Evolutionary conservation across 1,284 basidiomycete species (phyloP).

Genomic region (Malassezia obtusa): DNA sequence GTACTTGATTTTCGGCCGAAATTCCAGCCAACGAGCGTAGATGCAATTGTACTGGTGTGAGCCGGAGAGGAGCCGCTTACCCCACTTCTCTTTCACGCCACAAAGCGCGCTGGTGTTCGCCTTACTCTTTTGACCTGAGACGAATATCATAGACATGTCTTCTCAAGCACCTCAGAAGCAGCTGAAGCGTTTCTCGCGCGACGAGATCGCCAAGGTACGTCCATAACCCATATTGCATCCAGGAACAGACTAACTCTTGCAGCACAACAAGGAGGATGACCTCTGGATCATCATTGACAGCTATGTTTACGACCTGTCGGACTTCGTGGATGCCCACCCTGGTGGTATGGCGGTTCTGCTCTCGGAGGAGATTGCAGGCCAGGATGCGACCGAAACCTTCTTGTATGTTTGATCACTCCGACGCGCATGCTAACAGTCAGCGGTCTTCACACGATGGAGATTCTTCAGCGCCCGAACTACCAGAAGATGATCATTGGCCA

Average conservation of each 20-base stretch:
- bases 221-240: no score
- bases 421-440: constrained; percentile 7
- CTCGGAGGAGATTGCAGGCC: constrained; percentile 42
- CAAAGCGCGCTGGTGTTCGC: not conserved
- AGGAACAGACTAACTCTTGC: not conserved
- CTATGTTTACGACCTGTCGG: constrained; percentile 46
- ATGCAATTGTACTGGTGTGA: not conserved
- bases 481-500: constrained; percentile 39
- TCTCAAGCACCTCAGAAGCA: constrained; percentile 12
- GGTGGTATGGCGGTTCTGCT: constrained; percentile 44
- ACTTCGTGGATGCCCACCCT: constrained; percentile 44
- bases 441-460: constrained; percentile 43
- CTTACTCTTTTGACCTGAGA: not conserved
- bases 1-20: not conserved
- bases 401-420: constrained; percentile 18
- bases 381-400: constrained; percentile 46
- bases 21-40: not conserved
- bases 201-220: constrained; percentile 19
- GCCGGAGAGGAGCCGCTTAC: not conserved
- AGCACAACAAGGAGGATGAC: constrained; percentile 34
- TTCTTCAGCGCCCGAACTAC: constrained; percentile 38
- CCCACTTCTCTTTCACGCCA: constrained; percentile 1
- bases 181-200: constrained; percentile 16
- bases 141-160: not conserved
- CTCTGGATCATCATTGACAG: constrained; percentile 42